Conservation (phyloP, 176 grass and related monocot genomes). For the Bromus sterilis region DNA sequence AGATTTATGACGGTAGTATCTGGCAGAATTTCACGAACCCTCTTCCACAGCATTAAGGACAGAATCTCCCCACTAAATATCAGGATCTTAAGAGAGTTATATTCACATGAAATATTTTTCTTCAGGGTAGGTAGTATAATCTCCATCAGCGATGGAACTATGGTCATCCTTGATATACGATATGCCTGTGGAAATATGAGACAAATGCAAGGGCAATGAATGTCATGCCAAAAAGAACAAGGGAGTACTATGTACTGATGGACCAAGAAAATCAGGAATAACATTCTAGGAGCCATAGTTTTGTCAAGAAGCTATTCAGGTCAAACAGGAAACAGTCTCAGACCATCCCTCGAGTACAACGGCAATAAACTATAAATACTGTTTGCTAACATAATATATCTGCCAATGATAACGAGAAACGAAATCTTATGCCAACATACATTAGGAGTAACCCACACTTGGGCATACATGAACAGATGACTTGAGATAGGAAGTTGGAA, state of each 20-base stretch:
- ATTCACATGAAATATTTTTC: constrained; percentile 20
- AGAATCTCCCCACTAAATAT: constrained; percentile 80
- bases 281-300: background rate
- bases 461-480: background rate
- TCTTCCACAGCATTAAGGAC: constrained; percentile 57
- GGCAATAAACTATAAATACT: background rate
- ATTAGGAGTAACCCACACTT: background rate
- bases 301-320: background rate
- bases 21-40: constrained; percentile 47
- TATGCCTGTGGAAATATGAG: constrained; percentile 42
- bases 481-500: background rate
- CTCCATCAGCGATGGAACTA: constrained; percentile 74
- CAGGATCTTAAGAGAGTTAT: constrained; percentile 56
- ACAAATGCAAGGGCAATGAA: constrained; percentile 7
- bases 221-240: constrained; percentile 9
- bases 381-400: background rate
- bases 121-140: constrained; percentile 43
- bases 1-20: constrained; percentile 68
- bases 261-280: background rate
- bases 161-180: constrained; percentile 63
- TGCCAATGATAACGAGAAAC: background rate
- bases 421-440: background rate
- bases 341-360: background rate
- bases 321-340: background rate
- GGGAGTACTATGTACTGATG: background rate